These are phyloP conservation scores for Allium cepa DNA, from an alignment of 106 monocot genomes.

Conservation along the genomic window DNA sequence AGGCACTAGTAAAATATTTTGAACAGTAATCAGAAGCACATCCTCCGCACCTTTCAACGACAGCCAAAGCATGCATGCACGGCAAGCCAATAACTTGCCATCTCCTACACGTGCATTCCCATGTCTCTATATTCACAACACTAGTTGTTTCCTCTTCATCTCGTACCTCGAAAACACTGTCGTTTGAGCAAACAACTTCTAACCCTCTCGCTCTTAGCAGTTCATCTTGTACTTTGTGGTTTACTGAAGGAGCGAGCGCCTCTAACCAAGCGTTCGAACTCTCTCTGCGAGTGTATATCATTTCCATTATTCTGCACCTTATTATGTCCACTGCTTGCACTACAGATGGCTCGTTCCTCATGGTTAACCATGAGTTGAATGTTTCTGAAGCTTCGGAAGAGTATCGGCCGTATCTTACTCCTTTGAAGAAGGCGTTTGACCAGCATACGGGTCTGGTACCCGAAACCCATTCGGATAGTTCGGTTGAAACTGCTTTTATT, in stretches of 20 bases:
- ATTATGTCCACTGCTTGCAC: slow-evolving; percentile 84
- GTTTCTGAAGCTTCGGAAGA: slow-evolving; percentile 46
- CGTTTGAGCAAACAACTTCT: slow-evolving; percentile 33
- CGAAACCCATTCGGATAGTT: slow-evolving; percentile 77
- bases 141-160: slow-evolving; percentile 23
- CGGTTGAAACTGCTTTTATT: slow-evolving; percentile 61
- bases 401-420: slow-evolving; percentile 44
- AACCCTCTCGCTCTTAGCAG: slow-evolving; percentile 35
- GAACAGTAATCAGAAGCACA: slow-evolving; percentile 64
- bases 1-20: slow-evolving; percentile 65
- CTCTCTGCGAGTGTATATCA: slow-evolving; percentile 65
- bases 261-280: slow-evolving; percentile 74
- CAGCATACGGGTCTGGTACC: slow-evolving; percentile 62
- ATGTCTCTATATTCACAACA: slow-evolving; percentile 60
- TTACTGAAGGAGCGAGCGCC: slow-evolving; percentile 46
- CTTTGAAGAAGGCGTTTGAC: slow-evolving; percentile 94
- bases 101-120: slow-evolving; percentile 85
- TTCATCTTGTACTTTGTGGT: slow-evolving; percentile 60
- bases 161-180: slow-evolving; percentile 60
- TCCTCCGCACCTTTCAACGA: slow-evolving; percentile 36
- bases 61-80: slow-evolving; percentile 79
- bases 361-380: slow-evolving; percentile 60
- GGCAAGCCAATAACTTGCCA: slow-evolving; percentile 86
- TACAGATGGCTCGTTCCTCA: slow-evolving; percentile 65
- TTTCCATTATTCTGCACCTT: slow-evolving; percentile 91